Base-by-base conservation (phyloP, 176 grass and related monocot species). In the Rhynchospora pubera region DNA sequence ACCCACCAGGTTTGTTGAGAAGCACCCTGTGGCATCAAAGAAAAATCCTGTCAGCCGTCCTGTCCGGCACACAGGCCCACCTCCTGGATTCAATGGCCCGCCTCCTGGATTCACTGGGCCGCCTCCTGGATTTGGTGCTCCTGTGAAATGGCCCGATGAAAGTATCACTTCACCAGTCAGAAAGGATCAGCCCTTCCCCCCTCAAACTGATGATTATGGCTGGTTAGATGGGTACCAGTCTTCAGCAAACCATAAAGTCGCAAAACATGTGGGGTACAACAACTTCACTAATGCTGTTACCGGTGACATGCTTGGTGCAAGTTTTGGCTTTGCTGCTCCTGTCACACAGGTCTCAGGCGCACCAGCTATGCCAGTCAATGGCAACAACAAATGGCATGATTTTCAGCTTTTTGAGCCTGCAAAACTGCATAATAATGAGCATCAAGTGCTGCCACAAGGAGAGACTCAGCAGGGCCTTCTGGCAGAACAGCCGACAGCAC, bases 1-100 rank as follows among this genome's bases (percentile, higher is more conserved):
- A 2, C 9, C 71, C 51, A 86, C 85, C 55, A 89, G 87, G 28
- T 84, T 86, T 57, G 51, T 84, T 64, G 86, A 89, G 65, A 70
- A 83, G 75, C 61, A 72, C 18, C 72, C 84, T 73, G 58, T 84
- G 65, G 19, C 77, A 67, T 68, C 78, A 45, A 97, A 86, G 83
- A 92, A 91, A 73, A 97, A 88, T 64, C 94, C 87, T 85, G 88
- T 97, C 45, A 91, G 94, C 86, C 92, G 88, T 65, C 90, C 94
- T 47, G 48, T 65, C 84, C 94, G 89, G 85, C 90, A 82, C 48
- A 66, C 43, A 87, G 94, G 94, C 6, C 94, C 94, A 64, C 94
- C 94, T 86, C 94, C 92, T 58, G 93, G 91, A 53, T 97, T 97
- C 87, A 85, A 79, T 63, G 93, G 93, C 9, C 93, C 93, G 53